A percentile compares a stretch with the other conserved stretches of the same genome.
Conservation (phyloP, 768 basidiomycete species). For the Trametes elegans region DNA sequence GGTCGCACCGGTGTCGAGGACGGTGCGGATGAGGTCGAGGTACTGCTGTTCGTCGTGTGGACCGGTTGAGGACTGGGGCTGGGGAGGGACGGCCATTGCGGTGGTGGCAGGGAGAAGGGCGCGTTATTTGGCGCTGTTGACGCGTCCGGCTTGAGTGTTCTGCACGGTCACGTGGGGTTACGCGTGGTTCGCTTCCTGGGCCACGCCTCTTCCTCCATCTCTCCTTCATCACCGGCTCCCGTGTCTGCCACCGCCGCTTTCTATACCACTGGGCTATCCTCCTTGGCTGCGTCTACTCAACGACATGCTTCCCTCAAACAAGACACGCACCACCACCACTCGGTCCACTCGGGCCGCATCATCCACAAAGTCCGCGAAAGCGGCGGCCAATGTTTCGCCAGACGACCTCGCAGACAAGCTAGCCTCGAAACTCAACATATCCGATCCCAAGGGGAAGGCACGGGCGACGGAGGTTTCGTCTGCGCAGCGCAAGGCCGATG, state of each 20-base stretch:
- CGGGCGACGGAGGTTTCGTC: conserved; percentile 26
- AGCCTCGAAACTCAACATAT: conserved; percentile 26
- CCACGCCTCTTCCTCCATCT: not conserved
- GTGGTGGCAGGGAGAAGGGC: not conserved
- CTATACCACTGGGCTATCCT: too few relatives aligned
- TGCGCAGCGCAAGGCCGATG: conserved; percentile 35
- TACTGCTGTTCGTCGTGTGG: conserved; percentile 89
- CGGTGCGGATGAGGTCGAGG: conserved; percentile 72
- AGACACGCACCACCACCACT: not conserved
- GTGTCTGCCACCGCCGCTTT: not conserved
- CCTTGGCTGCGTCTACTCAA: not conserved
- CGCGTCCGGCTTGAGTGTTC: not conserved
- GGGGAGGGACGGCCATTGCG: conserved; percentile 3
- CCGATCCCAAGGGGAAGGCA: conserved; percentile 24
- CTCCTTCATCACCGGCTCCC: not conserved
- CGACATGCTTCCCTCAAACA: conserved; percentile 2
- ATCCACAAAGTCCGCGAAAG: conserved; percentile 7
- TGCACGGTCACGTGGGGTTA: conserved; percentile 10
- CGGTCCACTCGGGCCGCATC: conserved; percentile 1
- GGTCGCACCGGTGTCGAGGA: conserved; percentile 71
- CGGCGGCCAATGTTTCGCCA: conserved; percentile 4
- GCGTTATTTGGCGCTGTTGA: conserved; percentile 12
- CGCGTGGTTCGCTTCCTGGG: conserved; percentile 1
- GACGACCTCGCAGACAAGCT: conserved; percentile 28
- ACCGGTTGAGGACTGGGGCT: not conserved